phyloP scores from a whole-genome alignment of 2,329 filamentous ascomycete species.

The Cercospora sp. region DNA sequence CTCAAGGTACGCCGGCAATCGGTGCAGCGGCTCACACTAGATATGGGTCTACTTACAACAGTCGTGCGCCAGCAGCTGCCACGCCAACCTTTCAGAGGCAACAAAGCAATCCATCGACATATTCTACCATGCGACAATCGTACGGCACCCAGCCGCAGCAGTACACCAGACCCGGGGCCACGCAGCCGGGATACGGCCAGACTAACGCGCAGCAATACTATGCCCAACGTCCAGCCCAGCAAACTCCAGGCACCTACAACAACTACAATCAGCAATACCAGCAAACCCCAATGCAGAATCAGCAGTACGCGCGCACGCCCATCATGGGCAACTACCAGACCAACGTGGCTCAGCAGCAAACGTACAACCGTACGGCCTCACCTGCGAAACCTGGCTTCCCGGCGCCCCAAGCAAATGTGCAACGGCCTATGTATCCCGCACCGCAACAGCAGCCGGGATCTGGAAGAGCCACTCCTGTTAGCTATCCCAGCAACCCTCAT shows the following conservation, averaged over 20 bases:
- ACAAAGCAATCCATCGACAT: slow-evolving; percentile 31
- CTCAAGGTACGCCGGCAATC: slow-evolving; percentile 38
- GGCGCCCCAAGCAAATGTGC: slow-evolving; percentile 16
- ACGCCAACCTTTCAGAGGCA: slow-evolving; percentile 34
- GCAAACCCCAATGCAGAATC: slow-evolving; percentile 14
- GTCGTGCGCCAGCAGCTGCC: slow-evolving; percentile 30
- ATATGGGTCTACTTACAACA: slow-evolving; percentile 35
- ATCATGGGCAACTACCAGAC: slow-evolving; percentile 32
- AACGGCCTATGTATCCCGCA: slow-evolving; percentile 24
- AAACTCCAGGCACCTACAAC: slow-evolving; percentile 25
- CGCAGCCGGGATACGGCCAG: slow-evolving; percentile 30
- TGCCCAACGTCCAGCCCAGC: slow-evolving; percentile 19
- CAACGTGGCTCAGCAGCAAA: slow-evolving; percentile 20
- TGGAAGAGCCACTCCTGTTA: slow-evolving; percentile 34
- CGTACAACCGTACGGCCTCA: slow-evolving; percentile 32
- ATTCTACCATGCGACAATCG: slow-evolving; percentile 26
- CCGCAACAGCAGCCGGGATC: slow-evolving; percentile 30
- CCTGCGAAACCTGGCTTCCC: slow-evolving; percentile 30
- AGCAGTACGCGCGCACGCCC: slow-evolving; percentile 24
- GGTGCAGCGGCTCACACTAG: slow-evolving; percentile 39
- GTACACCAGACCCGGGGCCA: slow-evolving; percentile 31
- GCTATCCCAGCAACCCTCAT: slow-evolving; percentile 33
- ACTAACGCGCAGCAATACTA: slow-evolving; percentile 32
- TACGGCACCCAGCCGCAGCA: slow-evolving; percentile 31
- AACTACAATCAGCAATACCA: slow-evolving; percentile 27